These are phyloP conservation scores for Erodium chrysanthum DNA, from an alignment of 441 rosid species.

Conservation along the genomic window DNA sequence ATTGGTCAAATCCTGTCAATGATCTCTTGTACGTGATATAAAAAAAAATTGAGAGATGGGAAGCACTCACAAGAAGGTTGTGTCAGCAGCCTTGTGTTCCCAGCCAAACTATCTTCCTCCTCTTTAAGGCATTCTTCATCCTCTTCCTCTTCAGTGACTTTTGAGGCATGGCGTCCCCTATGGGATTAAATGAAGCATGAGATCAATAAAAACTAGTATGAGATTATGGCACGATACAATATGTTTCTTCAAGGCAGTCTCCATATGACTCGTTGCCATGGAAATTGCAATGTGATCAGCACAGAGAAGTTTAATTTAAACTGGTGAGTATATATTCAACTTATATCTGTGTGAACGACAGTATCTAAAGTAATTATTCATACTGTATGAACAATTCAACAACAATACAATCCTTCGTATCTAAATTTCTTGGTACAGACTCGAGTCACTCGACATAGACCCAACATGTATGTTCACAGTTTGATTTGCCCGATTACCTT, in stretches of 20 bases:
- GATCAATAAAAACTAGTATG: background rate
- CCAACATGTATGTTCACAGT: background rate
- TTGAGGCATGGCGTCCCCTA: slow-evolving; percentile 96
- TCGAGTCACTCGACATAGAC: background rate
- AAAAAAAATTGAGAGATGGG: background rate
- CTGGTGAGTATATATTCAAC: background rate
- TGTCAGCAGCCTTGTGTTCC: slow-evolving; percentile 71
- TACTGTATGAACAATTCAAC: background rate
- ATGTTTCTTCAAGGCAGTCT: background rate
- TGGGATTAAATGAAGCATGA: background rate
- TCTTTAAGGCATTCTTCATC: slow-evolving; percentile 93
- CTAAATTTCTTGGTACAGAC: background rate
- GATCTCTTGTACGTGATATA: background rate
- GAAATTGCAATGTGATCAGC: too few species aligned
- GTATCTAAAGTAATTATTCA: background rate
- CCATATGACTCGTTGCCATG: background rate
- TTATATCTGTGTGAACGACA: background rate
- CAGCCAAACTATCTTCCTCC: slow-evolving; percentile 74
- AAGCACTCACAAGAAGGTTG: slow-evolving; percentile 84
- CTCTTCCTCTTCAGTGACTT: slow-evolving; percentile 90
- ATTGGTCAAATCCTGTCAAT: too few species aligned
- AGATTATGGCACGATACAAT: background rate
- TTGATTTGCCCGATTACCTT: background rate
- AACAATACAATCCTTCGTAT: background rate
- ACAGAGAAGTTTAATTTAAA: too few species aligned